Percentiles rank a stretch among this genome's conserved stretches.
phyloP scores from a whole-genome alignment of 192 early-diverging fungal species.

The Backusella circina region DNA sequence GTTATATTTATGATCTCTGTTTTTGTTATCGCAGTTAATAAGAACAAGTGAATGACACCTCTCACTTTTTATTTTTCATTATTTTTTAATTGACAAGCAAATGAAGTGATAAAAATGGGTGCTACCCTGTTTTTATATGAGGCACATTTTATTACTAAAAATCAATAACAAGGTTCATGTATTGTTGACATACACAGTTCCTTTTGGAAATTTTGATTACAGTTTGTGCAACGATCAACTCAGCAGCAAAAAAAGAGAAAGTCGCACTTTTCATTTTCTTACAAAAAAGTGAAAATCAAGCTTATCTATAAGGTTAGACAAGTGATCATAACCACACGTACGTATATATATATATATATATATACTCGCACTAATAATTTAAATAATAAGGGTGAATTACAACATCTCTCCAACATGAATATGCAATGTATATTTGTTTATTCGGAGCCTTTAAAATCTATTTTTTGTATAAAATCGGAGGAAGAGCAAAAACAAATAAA shows the following conservation, averaged over 20 bases:
- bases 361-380: not conserved
- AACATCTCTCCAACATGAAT: not conserved
- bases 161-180: constrained; percentile 2
- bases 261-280: not conserved
- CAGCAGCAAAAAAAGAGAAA: not conserved
- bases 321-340: not conserved
- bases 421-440: not conserved
- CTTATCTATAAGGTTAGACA: not conserved
- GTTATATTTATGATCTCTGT: not conserved
- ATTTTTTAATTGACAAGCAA: not conserved
- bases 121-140: not conserved
- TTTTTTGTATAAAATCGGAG: constrained; percentile 1
- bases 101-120: not conserved
- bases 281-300: not conserved
- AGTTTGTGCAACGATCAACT: not conserved
- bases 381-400: not conserved
- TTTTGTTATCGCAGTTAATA: not conserved
- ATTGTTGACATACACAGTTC: not conserved
- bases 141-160: constrained; percentile 2
- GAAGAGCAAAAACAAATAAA: not conserved
- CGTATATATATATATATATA: not conserved
- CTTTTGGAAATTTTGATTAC: not conserved
- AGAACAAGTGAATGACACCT: not conserved
- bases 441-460: not conserved
- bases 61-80: not conserved